Evolutionary conservation across 805 yeast species (phyloP).

Genomic region (Spathaspora hagerdaliae): DNA sequence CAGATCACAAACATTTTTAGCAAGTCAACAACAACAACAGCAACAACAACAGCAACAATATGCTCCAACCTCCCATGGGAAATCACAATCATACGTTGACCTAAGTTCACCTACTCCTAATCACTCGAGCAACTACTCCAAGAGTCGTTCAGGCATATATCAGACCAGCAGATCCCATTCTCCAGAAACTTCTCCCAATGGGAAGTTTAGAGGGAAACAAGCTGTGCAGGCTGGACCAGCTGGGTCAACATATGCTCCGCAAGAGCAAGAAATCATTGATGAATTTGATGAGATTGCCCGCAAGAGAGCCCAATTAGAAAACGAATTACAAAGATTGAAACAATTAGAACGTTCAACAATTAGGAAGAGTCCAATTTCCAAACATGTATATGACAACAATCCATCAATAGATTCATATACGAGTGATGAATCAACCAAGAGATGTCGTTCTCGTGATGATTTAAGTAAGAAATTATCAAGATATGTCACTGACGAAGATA

Average conservation of each 20-base stretch:
- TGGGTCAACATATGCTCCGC: no score
- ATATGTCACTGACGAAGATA: constrained; percentile 18
- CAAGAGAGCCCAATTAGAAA: constrained; percentile 36
- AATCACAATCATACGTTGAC: constrained; percentile 17
- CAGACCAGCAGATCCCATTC: constrained; percentile 20
- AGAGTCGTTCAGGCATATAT: no score
- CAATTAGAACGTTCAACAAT: constrained; percentile 21
- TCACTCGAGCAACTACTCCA: constrained; percentile 7
- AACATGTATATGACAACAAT: background rate
- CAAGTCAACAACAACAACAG: background rate
- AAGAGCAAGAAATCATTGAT: constrained; percentile 8
- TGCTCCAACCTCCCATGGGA: background rate
- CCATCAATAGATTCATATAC: constrained; percentile 25
- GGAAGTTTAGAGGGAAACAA: background rate
- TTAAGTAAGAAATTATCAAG: constrained; percentile 28
- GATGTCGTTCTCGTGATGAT: constrained; percentile 30
- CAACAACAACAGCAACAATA: background rate
- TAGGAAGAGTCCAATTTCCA: background rate
- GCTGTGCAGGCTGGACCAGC: no score
- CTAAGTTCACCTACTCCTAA: background rate
- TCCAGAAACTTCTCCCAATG: constrained; percentile 12
- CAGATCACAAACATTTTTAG: background rate
- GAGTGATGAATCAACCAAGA: constrained; percentile 35
- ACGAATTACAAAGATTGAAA: constrained; percentile 32
- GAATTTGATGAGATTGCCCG: constrained; percentile 27